Base-by-base conservation (phyloP, 805 yeast species). In the Huiozyma naganishii region DNA sequence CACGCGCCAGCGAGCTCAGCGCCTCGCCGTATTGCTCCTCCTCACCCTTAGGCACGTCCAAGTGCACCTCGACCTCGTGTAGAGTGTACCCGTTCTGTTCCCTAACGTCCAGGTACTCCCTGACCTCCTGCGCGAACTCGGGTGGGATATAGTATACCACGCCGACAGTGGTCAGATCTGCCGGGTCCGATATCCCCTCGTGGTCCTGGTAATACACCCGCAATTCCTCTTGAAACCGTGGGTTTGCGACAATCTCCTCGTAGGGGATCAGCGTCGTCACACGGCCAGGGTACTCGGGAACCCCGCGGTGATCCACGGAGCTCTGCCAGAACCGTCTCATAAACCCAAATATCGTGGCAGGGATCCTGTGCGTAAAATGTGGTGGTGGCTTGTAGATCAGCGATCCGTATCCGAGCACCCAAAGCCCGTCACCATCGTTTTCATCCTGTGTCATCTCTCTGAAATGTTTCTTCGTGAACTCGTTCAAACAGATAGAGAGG, bases 381-480 rank as follows among this genome's bases (percentile, higher is more conserved):
- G 90, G 89, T 0, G 96, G 97, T 0, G 95, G 96, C 55, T 87
- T 88, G 71, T 83, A 88, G 27, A 88, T 79, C 42, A 88, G 68
- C 0, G 95, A 84, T 1, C 97, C 97, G 57, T 88, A 88, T 2
- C 97, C 96, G 8, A 88, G 78, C 10, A 88, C 72, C 95, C 95
- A 89, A 46, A 79, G 59, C 3, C 64, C 64, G 4, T 49, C 30
- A 8, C 42, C 48, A 6, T 12, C 30, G 4, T 30, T 11, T 12
- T 10, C n/a, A 32, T 32, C 34, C 10, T 32, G 10, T 3, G 45
- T 42, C 45, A 45, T 42, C n/a, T 17, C 23, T 17, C 23, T 17
- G 1, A 8, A 11, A 32, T 12, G 10, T 12, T 30, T 12, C 9
- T 29, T 29, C n/a, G 9, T n/a, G 23, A 3, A 17, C 23, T 17